These are phyloP conservation scores for Albifimbria verrucaria DNA, from an alignment of 2,329 filamentous ascomycete genomes.

Conservation along the genomic window DNA sequence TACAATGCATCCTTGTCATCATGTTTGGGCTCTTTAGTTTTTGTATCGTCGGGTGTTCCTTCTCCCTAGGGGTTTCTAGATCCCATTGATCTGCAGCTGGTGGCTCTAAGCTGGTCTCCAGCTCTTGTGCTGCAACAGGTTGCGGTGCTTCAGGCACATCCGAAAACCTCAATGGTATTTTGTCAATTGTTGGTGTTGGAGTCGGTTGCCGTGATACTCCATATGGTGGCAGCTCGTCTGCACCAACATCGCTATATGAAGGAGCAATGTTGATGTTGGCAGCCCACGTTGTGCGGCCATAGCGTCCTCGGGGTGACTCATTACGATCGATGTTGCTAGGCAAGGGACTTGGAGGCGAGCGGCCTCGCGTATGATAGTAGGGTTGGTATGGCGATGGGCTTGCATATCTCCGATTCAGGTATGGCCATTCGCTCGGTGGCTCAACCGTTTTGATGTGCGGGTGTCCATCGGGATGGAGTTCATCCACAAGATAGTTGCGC, in stretches of 20 bases:
- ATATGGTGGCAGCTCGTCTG: constrained; percentile 13
- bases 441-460: constrained; percentile 38
- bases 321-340: constrained; percentile 39
- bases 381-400: constrained; percentile 34
- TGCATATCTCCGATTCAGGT: constrained; percentile 33
- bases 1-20: too few relatives aligned
- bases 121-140: background rate
- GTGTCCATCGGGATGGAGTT: constrained; percentile 27
- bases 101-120: background rate
- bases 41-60: background rate
- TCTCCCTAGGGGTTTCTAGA: background rate
- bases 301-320: constrained; percentile 23
- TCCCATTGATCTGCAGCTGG: background rate
- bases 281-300: constrained; percentile 33
- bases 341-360: constrained; percentile 51
- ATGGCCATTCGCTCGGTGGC: constrained; percentile 41
- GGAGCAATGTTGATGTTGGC: constrained; percentile 35
- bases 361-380: constrained; percentile 46
- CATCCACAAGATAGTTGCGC: constrained; percentile 36
- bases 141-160: constrained; percentile 6
- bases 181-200: constrained; percentile 9
- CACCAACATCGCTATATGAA: constrained; percentile 33
- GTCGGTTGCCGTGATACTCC: constrained; percentile 8
- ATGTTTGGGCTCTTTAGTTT: background rate
- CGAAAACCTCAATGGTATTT: background rate